Percentiles rank a stretch among this genome's conserved stretches.
Conservation (phyloP, 306 rosid species). For the Argentina anserina region DNA sequence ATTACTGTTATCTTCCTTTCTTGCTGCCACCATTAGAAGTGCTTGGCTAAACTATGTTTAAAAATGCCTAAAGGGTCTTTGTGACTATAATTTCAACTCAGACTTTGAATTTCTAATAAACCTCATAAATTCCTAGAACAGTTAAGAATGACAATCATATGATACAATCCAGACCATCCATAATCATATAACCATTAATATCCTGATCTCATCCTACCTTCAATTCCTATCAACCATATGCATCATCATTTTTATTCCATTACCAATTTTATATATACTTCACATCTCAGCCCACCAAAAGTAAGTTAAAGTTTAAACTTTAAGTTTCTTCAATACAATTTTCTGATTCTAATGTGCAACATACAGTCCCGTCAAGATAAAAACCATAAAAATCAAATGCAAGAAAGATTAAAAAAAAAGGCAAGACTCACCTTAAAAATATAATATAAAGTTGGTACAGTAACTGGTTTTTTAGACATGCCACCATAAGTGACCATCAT, state of each 20-base stretch:
- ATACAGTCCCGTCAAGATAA: not conserved
- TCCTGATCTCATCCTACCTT: not conserved
- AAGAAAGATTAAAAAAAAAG: conserved; percentile 6
- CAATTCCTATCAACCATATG: not conserved
- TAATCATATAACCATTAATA: not conserved
- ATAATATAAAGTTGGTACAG: conserved; percentile 77
- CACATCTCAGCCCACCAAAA: not conserved
- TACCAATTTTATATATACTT: not conserved
- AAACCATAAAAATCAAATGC: not conserved
- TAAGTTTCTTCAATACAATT: not conserved
- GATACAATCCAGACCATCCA: not conserved
- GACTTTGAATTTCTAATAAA: not conserved
- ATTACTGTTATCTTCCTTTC: not conserved
- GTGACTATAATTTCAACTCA: not conserved
- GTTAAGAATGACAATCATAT: not conserved
- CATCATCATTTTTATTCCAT: not conserved
- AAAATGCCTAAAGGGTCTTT: not conserved
- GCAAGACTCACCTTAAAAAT: conserved; percentile 67
- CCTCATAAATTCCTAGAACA: not conserved
- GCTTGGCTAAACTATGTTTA: not conserved
- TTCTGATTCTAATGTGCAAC: not conserved
- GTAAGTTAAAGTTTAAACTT: not conserved
- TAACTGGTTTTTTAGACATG: conserved; percentile 87
- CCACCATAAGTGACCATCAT: conserved; percentile 97
- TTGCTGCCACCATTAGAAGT: not conserved